Evolutionary conservation across 108 stramenopile species (phyloP), one percentile per base, ranked within the genome.

Genomic region (Craspedostauros australis): DNA sequence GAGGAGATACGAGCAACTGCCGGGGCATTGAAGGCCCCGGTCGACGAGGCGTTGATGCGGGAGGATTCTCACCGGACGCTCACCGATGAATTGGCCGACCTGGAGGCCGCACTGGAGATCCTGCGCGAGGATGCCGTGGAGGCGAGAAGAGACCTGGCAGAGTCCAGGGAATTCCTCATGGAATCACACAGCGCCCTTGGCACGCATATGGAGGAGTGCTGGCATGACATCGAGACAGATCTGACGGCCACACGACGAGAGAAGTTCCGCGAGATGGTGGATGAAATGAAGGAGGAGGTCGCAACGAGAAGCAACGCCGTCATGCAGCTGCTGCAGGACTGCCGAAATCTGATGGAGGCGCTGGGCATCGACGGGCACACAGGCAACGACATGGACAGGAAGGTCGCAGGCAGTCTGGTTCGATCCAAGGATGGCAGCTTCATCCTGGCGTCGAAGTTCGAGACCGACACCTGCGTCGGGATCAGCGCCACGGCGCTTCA

Each of bases 401-500:
- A 54, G 42, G 75, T 86, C 49, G 51, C 73, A 15, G 77, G 80
- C 2, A 73, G 70, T 53, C 57, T 86, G 21, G 70, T 61, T 4
- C 46, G 70, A 21, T 60, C 72, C 1, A 72, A 81, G 38, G 73
- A 80, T 39, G 79, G 73, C 0, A 75, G 70, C 40, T 84, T 83
- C 60, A 80, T 80, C 18, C 70, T 94, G 55, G 60, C 69, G 6
- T 75, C 82, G 8, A 84, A 83, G 26, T 77, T 81, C 37, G 70
- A 82, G 46, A 66, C 79, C 11, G 71, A 84, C 1, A 61, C 73
- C 12, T 94, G 88, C 52, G 74, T 71, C 7, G 93, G 93, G 6
- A 94, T 94, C 48, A 70, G 83, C 57, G 75, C 76, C n/a, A 60
- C 50, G 0, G 84, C 84, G 19, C 57, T 90, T 8, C 82, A 90